A percentile compares a stretch with the other conserved stretches of the same genome.
Conservation (phyloP, 2,329 filamentous ascomycete species). For the Stemphylium vesicarium region DNA sequence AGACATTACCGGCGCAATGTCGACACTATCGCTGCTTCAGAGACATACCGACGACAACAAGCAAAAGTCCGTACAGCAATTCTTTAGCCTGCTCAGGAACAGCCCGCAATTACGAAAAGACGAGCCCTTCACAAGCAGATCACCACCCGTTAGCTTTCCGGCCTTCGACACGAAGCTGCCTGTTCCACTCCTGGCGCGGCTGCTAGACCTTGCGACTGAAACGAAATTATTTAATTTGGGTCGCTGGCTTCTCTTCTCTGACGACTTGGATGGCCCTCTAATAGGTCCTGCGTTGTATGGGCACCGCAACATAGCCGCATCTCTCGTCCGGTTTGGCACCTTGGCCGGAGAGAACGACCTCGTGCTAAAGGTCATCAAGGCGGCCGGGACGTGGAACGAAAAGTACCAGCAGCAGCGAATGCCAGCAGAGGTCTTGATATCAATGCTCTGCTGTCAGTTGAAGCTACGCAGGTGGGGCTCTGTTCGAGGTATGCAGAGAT, state of each 20-base stretch:
- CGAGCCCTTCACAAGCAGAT: slow-evolving; percentile 33
- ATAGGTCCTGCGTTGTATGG: slow-evolving; percentile 55
- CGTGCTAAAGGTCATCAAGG: slow-evolving; percentile 41
- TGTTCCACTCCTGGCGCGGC: slow-evolving; percentile 54
- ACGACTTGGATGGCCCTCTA: slow-evolving; percentile 61
- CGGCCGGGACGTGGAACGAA: slow-evolving; percentile 22
- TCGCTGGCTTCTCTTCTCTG: slow-evolving; percentile 59
- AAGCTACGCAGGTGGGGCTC: slow-evolving; percentile 50
- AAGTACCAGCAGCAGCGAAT: slow-evolving; percentile 34
- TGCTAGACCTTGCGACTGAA: slow-evolving; percentile 59
- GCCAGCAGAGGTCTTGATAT: slow-evolving; percentile 44
- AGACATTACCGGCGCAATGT: slow-evolving; percentile 48
- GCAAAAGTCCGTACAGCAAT: slow-evolving; percentile 49
- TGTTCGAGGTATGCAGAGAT: slow-evolving; percentile 48
- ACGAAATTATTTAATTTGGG: slow-evolving; percentile 57
- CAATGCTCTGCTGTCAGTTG: slow-evolving; percentile 54
- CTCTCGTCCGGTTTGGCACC: slow-evolving; percentile 62
- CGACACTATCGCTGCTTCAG: slow-evolving; percentile 48
- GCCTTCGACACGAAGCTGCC: slow-evolving; percentile 56
- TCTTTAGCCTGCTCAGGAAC: slow-evolving; percentile 47
- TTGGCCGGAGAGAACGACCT: slow-evolving; percentile 55
- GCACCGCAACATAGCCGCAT: slow-evolving; percentile 57
- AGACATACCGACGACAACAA: slow-evolving; percentile 54
- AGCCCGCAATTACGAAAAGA: slow-evolving; percentile 19
- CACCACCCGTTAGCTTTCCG: slow-evolving; percentile 52